A percentile compares a stretch with the other conserved stretches of the same genome.
These are phyloP conservation scores for Thraustochytrium sp. DNA, from an alignment of 352 stramenopile genomes.

Conservation along the genomic window DNA sequence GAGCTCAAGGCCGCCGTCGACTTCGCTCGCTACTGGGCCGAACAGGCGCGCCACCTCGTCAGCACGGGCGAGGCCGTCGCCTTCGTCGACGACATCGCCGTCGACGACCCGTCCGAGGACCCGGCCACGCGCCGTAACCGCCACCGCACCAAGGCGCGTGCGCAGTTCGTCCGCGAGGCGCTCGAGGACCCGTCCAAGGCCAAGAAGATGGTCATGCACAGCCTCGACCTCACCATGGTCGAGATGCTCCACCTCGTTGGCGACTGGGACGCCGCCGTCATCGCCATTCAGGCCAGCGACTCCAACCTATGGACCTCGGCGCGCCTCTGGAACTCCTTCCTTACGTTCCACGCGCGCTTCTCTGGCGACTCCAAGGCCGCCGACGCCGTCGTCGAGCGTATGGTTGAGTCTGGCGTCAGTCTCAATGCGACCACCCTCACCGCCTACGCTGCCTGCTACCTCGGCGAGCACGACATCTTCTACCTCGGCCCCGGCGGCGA, in stretches of 20 bases:
- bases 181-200: too few relatives aligned
- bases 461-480: conserved; percentile 1
- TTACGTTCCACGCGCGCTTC: background rate
- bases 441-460: background rate
- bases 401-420: background rate
- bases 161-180: too few relatives aligned
- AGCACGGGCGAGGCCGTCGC: background rate
- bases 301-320: background rate
- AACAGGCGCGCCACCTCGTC: too few relatives aligned
- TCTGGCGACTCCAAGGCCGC: background rate
- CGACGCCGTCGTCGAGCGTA: background rate
- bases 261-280: background rate
- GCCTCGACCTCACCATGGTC: background rate
- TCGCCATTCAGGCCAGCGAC: background rate
- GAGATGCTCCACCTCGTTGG: background rate
- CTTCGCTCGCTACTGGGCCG: too few relatives aligned
- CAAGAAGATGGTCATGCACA: too few relatives aligned
- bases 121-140: background rate
- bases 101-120: background rate
- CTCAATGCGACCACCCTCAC: background rate
- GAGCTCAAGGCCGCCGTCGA: background rate
- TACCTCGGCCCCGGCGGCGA: background rate
- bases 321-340: background rate
- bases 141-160: background rate
- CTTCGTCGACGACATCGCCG: background rate